Conservation (phyloP, 352 stramenopile species). For the Globisporangium camurandrum region DNA sequence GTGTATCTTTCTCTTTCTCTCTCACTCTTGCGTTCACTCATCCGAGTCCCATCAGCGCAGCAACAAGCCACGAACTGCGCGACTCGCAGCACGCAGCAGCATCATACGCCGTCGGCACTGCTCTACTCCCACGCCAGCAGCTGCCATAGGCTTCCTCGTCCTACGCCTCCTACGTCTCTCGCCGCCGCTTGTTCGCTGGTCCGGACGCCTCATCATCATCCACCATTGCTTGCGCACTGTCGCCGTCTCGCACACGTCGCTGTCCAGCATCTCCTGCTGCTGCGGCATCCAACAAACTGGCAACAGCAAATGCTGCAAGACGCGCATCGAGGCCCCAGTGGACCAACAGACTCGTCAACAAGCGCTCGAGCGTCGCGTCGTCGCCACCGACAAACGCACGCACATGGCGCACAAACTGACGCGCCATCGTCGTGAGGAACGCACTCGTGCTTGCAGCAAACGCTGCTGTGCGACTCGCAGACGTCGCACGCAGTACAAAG, state of each 20-base stretch:
- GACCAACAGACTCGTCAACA: slow-evolving; percentile 28
- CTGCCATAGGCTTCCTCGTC: no score
- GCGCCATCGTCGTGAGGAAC: slow-evolving; percentile 46
- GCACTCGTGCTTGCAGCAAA: slow-evolving; percentile 37
- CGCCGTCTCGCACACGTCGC: slow-evolving; percentile 13
- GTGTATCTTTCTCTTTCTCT: no score
- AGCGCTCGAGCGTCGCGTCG: slow-evolving; percentile 19
- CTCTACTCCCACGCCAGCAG: no score
- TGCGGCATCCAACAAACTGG: slow-evolving; percentile 31
- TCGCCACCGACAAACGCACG: slow-evolving; percentile 25
- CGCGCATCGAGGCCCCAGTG: slow-evolving; percentile 34
- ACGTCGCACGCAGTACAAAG: slow-evolving; percentile 49
- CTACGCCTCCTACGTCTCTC: slow-evolving; percentile 16
- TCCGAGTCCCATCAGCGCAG: no score
- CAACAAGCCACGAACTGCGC: no score
- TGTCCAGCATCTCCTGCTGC: no score
- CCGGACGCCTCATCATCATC: neutral
- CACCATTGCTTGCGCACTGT: neutral
- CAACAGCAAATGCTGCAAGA: slow-evolving; percentile 34
- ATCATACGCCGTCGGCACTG: no score
- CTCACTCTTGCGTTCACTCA: no score
- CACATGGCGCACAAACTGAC: slow-evolving; percentile 38
- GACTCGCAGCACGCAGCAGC: no score
- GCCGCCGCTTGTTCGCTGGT: slow-evolving; percentile 23
- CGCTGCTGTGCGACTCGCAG: slow-evolving; percentile 35